These are phyloP conservation scores for Trichocladium antarcticum DNA, from an alignment of 495 filamentous ascomycete genomes.

Conservation along the genomic window DNA sequence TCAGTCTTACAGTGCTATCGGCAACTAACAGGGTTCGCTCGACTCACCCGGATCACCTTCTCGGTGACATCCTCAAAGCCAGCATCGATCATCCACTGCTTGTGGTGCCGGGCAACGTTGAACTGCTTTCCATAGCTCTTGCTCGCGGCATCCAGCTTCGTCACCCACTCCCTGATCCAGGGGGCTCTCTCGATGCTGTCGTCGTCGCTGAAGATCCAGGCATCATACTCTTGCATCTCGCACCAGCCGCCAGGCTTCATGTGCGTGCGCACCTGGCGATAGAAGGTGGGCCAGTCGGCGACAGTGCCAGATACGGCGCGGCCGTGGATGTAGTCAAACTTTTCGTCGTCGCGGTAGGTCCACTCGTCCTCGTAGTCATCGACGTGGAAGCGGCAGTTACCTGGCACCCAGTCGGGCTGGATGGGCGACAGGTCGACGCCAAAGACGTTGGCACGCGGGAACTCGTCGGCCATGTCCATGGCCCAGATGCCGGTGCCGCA, in stretches of 20 bases:
- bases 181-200: constrained; percentile 36
- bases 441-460: constrained; percentile 27
- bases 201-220: constrained; percentile 40
- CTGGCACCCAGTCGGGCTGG: constrained; percentile 33
- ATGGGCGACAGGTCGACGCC: constrained; percentile 38
- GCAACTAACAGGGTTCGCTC: constrained; percentile 14
- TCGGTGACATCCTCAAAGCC: constrained; percentile 36
- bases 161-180: constrained; percentile 37
- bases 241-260: constrained; percentile 50
- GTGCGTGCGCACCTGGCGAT: constrained; percentile 39
- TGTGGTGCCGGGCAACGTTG: constrained; percentile 29
- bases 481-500: constrained; percentile 56
- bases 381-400: constrained; percentile 44
- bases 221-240: constrained; percentile 45
- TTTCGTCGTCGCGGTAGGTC: constrained; percentile 37
- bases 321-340: constrained; percentile 54
- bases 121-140: constrained; percentile 40
- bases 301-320: constrained; percentile 47
- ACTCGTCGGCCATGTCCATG: constrained; percentile 34
- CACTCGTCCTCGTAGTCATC: constrained; percentile 50
- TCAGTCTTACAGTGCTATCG: constrained; percentile 4
- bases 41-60: constrained; percentile 17
- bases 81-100: constrained; percentile 27
- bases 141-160: constrained; percentile 33
- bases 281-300: constrained; percentile 45